phyloP scores from a whole-genome alignment of 768 basidiomycete species.

The Lentinula aciculospora region DNA sequence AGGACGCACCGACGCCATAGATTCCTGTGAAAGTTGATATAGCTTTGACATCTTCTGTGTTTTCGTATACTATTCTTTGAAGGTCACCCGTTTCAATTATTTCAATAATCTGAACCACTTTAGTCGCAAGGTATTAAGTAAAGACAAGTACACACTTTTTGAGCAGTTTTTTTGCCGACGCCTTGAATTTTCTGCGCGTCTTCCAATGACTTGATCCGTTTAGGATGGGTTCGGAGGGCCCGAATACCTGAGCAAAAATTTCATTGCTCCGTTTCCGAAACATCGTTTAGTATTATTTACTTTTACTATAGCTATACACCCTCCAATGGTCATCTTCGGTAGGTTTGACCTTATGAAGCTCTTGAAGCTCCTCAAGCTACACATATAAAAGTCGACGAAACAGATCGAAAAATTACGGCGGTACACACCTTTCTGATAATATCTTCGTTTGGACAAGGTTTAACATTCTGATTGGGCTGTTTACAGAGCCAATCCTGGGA shows the following conservation, averaged over 20 bases:
- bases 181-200: conserved; percentile 59
- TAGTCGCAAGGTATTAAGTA: background rate
- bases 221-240: conserved; percentile 48
- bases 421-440: conserved; percentile 63
- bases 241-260: conserved; percentile 43
- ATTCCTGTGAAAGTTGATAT: conserved; percentile 67
- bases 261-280: background rate
- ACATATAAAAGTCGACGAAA: background rate
- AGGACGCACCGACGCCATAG: conserved; percentile 69
- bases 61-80: conserved; percentile 60
- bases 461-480: conserved; percentile 25
- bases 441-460: conserved; percentile 57
- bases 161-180: conserved; percentile 71
- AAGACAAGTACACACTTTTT: conserved; percentile 40
- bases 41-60: conserved; percentile 50
- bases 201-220: conserved; percentile 48
- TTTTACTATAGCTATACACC: conserved; percentile 58
- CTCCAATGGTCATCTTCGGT: conserved; percentile 65
- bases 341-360: conserved; percentile 57
- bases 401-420: background rate
- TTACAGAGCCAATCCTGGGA: conserved; percentile 72
- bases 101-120: conserved; percentile 61
- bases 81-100: conserved; percentile 73
- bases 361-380: conserved; percentile 65
- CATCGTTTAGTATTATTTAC: conserved; percentile 27